Percentiles rank a stretch among this genome's conserved stretches.
Evolutionary conservation across 208 protist species (phyloP).

Genomic region (Crithidia sp.): DNA sequence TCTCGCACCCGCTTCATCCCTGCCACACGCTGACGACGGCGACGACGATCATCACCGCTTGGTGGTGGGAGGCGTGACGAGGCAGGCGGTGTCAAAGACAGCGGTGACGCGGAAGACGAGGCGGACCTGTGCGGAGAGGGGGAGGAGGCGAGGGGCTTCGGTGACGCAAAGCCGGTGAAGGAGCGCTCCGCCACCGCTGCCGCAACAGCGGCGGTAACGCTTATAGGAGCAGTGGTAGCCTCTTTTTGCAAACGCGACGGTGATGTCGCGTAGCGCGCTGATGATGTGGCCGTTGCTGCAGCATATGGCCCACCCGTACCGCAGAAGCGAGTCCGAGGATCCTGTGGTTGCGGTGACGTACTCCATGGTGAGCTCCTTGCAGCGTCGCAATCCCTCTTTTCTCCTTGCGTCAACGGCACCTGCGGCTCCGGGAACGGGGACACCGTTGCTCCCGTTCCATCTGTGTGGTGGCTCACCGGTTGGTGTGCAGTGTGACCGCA

Average conservation of each 20-base stretch:
- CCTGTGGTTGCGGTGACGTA: constrained; percentile 34
- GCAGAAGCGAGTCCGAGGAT: constrained; percentile 16
- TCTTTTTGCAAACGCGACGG: too few relatives aligned
- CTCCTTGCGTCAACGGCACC: background rate
- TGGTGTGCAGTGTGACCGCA: background rate
- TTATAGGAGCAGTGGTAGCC: too few relatives aligned
- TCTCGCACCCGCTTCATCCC: too few relatives aligned
- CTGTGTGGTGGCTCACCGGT: background rate
- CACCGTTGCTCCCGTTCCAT: background rate
- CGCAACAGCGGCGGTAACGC: background rate
- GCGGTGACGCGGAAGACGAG: background rate
- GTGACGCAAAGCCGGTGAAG: background rate
- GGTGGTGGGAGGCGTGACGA: background rate
- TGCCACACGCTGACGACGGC: too few relatives aligned
- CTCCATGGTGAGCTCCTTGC: constrained; percentile 13
- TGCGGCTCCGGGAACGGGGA: background rate
- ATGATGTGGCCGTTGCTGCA: background rate
- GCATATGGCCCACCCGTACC: background rate
- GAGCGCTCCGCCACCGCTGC: background rate
- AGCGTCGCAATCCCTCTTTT: too few relatives aligned
- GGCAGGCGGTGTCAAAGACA: background rate
- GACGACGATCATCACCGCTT: background rate
- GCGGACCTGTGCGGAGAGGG: background rate
- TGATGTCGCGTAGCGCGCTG: background rate
- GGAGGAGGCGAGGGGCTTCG: background rate